These are phyloP conservation scores for Cercophora newfieldiana DNA, from an alignment of 495 filamentous ascomycete species.

Conservation along the genomic window DNA sequence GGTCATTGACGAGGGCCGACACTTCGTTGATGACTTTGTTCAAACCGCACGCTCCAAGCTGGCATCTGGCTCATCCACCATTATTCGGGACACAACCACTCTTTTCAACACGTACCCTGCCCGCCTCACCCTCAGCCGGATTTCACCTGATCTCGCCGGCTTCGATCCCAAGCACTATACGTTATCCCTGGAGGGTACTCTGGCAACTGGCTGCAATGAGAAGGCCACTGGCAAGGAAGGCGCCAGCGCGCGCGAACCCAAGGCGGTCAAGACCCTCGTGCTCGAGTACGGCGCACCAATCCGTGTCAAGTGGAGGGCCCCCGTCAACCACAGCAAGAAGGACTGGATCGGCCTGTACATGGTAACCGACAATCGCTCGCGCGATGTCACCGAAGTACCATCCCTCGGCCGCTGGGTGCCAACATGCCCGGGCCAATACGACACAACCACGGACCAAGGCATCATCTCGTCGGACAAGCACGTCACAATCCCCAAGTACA, in stretches of 20 bases:
- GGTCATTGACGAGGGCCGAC: constrained; percentile 76
- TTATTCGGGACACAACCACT: constrained; percentile 83
- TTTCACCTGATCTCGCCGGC: constrained; percentile 80
- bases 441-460: constrained; percentile 74
- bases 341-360: constrained; percentile 97
- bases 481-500: constrained; percentile 50
- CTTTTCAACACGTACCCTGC: constrained; percentile 91
- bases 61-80: constrained; percentile 78
- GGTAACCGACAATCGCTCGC: constrained; percentile 86
- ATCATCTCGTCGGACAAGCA: constrained; percentile 68
- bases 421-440: constrained; percentile 72
- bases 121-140: constrained; percentile 77
- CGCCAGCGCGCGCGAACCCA: constrained; percentile 44
- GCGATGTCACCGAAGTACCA: constrained; percentile 77
- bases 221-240: constrained; percentile 52
- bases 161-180: constrained; percentile 81
- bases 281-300: constrained; percentile 92
- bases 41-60: constrained; percentile 86
- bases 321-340: constrained; percentile 83
- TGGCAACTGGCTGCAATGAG: constrained; percentile 52
- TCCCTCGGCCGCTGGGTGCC: constrained; percentile 91
- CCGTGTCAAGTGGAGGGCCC: constrained; percentile 88
- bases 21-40: constrained; percentile 88
- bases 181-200: constrained; percentile 69
- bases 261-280: constrained; percentile 65